These are phyloP conservation scores for Lophium mytilinum DNA, from an alignment of 495 filamentous ascomycete genomes.

Conservation along the genomic window DNA sequence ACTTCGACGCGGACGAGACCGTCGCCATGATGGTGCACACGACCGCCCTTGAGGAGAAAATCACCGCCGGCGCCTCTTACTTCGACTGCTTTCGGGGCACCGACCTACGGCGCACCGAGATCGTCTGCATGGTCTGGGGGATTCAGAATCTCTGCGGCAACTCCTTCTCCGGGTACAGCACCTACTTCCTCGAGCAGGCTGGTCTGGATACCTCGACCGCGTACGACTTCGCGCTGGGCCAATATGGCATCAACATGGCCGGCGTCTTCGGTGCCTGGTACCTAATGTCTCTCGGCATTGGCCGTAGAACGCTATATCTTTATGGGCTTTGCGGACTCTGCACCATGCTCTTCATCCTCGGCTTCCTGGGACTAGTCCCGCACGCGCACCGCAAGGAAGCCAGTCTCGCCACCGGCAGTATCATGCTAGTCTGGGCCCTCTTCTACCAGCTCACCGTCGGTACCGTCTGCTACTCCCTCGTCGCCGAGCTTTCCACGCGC, in stretches of 20 bases:
- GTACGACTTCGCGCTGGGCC: conserved; percentile 34
- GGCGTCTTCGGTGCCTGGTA: conserved; percentile 34
- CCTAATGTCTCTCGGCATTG: conserved; percentile 30
- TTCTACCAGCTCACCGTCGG: conserved; percentile 53
- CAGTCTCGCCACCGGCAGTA: conserved; percentile 40
- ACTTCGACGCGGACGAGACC: conserved; percentile 34
- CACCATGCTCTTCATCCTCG: conserved; percentile 34
- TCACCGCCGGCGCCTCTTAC: conserved; percentile 30
- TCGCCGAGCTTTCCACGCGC: conserved; percentile 49
- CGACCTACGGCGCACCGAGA: conserved; percentile 34
- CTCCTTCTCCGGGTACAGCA: conserved; percentile 73
- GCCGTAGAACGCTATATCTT: conserved; percentile 34
- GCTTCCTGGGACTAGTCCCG: conserved; percentile 32
- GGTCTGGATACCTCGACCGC: conserved; percentile 36
- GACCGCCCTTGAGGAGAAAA: conserved; percentile 32
- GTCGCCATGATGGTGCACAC: conserved; percentile 36
- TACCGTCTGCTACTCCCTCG: conserved; percentile 52
- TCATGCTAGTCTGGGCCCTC: conserved; percentile 47
- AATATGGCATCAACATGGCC: conserved; percentile 36
- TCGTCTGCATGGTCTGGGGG: conserved; percentile 53
- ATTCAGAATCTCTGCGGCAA: conserved; percentile 76
- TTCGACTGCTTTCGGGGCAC: conserved; percentile 35
- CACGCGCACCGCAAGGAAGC: conserved; percentile 16
- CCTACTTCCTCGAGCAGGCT: conserved; percentile 70
- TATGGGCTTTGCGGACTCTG: conserved; percentile 29